Conservation (phyloP, 192 early-diverging fungal genomes). For the Coemansia sp. region DNA sequence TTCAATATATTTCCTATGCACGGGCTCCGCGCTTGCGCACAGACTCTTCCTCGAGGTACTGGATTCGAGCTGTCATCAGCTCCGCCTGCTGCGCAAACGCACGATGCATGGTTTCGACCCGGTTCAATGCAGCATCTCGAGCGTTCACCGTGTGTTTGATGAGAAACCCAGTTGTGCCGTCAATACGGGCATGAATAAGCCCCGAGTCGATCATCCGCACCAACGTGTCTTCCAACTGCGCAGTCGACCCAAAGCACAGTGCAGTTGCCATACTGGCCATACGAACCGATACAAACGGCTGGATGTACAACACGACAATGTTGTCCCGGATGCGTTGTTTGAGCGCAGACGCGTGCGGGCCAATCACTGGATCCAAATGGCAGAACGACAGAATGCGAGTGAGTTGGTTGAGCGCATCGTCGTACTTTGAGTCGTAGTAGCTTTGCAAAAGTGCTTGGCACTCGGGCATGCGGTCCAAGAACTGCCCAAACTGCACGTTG, state of each 20-base stretch:
- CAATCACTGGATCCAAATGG: conserved; percentile 31
- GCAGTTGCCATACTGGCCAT: conserved; percentile 37
- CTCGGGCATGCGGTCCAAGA: conserved; percentile 43
- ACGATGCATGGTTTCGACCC: conserved; percentile 31
- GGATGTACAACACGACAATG: conserved; percentile 36
- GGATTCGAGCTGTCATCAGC: conserved; percentile 36
- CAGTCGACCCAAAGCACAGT: conserved; percentile 27
- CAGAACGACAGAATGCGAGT: conserved; percentile 31
- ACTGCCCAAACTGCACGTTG: conserved; percentile 32
- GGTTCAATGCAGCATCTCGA: conserved; percentile 27
- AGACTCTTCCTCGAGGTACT: conserved; percentile 44
- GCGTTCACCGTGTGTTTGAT: conserved; percentile 33
- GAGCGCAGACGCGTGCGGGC: conserved; percentile 20
- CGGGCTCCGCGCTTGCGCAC: neutral
- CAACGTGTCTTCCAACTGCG: conserved; percentile 25
- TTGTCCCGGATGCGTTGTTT: conserved; percentile 27
- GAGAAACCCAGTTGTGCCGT: conserved; percentile 32
- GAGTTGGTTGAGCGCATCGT: conserved; percentile 24
- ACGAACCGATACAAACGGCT: conserved; percentile 39
- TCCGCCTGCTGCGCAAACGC: conserved; percentile 28
- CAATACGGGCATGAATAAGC: conserved; percentile 40
- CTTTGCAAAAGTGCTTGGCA: conserved; percentile 33
- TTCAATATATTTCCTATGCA: neutral
- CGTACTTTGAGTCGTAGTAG: conserved; percentile 34
- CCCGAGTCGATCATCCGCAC: conserved; percentile 31